These are phyloP conservation scores for Exutisphaerella laricina DNA, from an alignment of 2,329 filamentous ascomycete species.

Conservation along the genomic window DNA sequence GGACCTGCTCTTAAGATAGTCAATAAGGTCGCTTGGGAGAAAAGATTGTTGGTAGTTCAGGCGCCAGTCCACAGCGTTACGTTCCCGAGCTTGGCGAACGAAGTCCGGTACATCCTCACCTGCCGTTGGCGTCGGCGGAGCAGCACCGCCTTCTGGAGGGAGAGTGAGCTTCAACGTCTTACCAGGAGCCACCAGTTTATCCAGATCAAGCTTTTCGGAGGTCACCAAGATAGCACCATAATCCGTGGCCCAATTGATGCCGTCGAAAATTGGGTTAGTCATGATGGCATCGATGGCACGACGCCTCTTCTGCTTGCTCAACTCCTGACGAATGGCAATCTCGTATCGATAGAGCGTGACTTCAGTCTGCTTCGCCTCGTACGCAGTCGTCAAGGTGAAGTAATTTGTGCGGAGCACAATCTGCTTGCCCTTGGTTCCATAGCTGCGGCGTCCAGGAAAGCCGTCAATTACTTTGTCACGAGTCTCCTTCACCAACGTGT, in stretches of 20 bases:
- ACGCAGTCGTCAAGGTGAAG: conserved; percentile 35
- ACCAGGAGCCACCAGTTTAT: conserved; percentile 7
- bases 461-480: conserved; percentile 26
- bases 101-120: conserved; percentile 17
- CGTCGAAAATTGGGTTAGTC: conserved; percentile 29
- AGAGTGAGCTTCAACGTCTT: conserved; percentile 31
- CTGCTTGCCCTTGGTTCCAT: conserved; percentile 35
- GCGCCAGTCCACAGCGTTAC: conserved; percentile 35
- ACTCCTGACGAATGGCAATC: conserved; percentile 29
- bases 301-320: conserved; percentile 41
- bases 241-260: conserved; percentile 35
- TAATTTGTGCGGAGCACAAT: conserved; percentile 43
- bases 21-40: conserved; percentile 39
- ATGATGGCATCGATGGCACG: conserved; percentile 46
- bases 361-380: conserved; percentile 24
- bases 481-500: conserved; percentile 22
- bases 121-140: conserved; percentile 1
- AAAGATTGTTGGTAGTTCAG: conserved; percentile 34
- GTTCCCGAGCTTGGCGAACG: conserved; percentile 23
- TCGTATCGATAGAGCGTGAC: conserved; percentile 39
- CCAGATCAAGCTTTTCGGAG: conserved; percentile 25
- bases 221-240: conserved; percentile 36
- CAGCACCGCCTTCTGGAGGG: conserved; percentile 11
- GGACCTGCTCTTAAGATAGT: conserved; percentile 38
- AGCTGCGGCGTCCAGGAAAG: conserved; percentile 34